A percentile compares a stretch with the other conserved stretches of the same genome.
Evolutionary conservation across 2,329 filamentous ascomycete genomes (phyloP).

Genomic region (Microsporum canis): DNA sequence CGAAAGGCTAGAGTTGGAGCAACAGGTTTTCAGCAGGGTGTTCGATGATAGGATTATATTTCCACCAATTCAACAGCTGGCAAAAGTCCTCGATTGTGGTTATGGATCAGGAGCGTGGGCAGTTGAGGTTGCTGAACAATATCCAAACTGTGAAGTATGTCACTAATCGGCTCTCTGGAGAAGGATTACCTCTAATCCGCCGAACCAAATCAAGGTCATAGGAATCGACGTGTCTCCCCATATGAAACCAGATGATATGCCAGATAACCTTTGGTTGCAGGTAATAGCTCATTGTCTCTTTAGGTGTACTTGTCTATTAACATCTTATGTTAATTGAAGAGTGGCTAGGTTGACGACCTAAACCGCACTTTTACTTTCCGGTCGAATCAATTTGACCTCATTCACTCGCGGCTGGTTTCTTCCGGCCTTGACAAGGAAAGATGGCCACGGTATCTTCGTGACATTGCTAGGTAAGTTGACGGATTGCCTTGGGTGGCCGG

Average conservation of each 20-base stretch:
- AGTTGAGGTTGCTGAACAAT: constrained; percentile 51
- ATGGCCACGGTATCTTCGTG: constrained; percentile 65
- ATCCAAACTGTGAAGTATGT: constrained; percentile 54
- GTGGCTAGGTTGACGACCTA: constrained; percentile 51
- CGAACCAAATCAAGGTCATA: constrained; percentile 43
- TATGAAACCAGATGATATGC: constrained; percentile 53
- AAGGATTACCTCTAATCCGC: background rate
- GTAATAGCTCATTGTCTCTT: constrained; percentile 23
- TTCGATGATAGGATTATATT: constrained; percentile 61
- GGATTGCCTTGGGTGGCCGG: background rate
- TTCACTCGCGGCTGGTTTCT: constrained; percentile 56
- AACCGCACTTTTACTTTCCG: constrained; percentile 59
- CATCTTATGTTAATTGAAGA: background rate
- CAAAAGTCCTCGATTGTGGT: constrained; percentile 59
- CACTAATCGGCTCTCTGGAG: background rate
- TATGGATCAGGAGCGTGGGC: constrained; percentile 64
- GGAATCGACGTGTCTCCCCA: constrained; percentile 62
- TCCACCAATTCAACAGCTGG: constrained; percentile 49
- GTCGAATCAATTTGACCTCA: constrained; percentile 63
- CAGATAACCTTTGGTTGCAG: constrained; percentile 58
- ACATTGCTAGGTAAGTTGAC: constrained; percentile 48
- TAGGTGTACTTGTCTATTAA: background rate
- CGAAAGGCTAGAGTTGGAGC: constrained; percentile 52
- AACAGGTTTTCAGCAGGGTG: constrained; percentile 50
- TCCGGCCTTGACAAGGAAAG: constrained; percentile 57